Percentiles rank a stretch among this genome's conserved stretches.
These are phyloP conservation scores for Urochloa ruziziensis DNA, from an alignment of 176 grass and related monocot species.

Conservation along the genomic window DNA sequence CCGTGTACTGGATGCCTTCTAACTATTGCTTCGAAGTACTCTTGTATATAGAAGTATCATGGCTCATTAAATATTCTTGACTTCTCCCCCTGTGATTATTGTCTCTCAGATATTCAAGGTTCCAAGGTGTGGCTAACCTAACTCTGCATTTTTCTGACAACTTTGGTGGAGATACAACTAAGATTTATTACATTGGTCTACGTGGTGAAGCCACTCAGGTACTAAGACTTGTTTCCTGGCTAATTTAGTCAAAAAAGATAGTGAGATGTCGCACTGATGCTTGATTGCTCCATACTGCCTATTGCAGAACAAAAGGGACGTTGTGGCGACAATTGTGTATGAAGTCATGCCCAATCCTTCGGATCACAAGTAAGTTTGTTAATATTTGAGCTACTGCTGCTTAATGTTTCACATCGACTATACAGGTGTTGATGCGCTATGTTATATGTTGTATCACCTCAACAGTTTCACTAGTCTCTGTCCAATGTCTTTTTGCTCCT, in stretches of 20 bases:
- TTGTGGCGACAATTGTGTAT: conserved; percentile 97
- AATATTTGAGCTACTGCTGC: conserved; percentile 1
- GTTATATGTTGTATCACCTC: background rate
- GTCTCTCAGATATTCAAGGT: conserved; percentile 82
- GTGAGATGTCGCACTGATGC: conserved; percentile 26
- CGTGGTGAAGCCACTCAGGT: conserved; percentile 98
- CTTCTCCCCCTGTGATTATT: background rate
- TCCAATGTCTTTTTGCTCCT: background rate
- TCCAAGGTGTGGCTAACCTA: conserved; percentile 94
- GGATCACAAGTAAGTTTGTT: conserved; percentile 88
- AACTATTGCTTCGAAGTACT: conserved; percentile 1
- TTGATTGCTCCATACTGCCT: conserved; percentile 13
- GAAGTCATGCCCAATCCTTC: conserved; percentile 94
- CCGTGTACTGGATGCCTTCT: conserved; percentile 3
- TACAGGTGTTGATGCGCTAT: background rate
- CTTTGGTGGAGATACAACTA: conserved; percentile 88
- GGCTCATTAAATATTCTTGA: conserved; percentile 8
- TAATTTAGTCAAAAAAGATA: background rate
- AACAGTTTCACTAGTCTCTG: background rate
- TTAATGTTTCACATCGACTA: background rate
- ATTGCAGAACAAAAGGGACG: conserved; percentile 92
- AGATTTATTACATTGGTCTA: conserved; percentile 96
- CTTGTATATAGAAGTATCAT: background rate
- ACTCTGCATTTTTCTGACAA: conserved; percentile 98
- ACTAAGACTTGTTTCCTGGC: conserved; percentile 11